Evolutionary conservation across 257 asterid species (phyloP).

Genomic region (Rubia yunnanensis): DNA sequence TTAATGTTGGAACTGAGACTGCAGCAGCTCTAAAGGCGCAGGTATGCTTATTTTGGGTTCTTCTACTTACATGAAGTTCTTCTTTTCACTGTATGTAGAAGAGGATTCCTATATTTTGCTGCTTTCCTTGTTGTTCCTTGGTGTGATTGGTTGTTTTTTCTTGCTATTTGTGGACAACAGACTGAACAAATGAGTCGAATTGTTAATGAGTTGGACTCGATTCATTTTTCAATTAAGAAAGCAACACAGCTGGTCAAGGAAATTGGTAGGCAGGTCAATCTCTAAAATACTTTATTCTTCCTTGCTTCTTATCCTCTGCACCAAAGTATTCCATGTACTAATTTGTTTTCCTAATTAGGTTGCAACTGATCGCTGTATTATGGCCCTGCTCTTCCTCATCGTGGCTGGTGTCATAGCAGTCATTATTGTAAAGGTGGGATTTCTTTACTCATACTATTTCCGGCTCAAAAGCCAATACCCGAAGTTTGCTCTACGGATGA

Average conservation of each 20-base stretch:
- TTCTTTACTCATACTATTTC: conserved; percentile 9
- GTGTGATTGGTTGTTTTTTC: conserved; percentile 14
- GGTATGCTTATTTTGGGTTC: conserved; percentile 37
- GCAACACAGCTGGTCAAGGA: conserved; percentile 97
- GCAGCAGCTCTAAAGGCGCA: conserved; percentile 97
- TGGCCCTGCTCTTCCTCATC: conserved; percentile 83
- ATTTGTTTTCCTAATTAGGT: conserved; percentile 45
- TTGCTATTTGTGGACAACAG: conserved; percentile 24
- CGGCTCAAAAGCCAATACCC: conserved; percentile 5
- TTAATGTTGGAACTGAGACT: conserved; percentile 90
- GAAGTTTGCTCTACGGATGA: neutral
- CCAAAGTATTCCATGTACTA: conserved; percentile 17
- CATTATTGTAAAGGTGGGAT: conserved; percentile 76
- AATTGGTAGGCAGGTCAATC: conserved; percentile 97
- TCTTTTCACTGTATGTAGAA: too few species aligned
- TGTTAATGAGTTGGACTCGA: conserved; percentile 91
- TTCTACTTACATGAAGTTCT: too few species aligned
- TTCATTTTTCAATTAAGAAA: conserved; percentile 90
- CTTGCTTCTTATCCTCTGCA: conserved; percentile 8
- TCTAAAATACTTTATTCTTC: conserved; percentile 33
- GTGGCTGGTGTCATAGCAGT: conserved; percentile 85
- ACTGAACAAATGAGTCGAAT: conserved; percentile 99
- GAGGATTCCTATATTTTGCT: neutral
- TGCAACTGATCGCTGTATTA: conserved; percentile 97
- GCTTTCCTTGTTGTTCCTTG: conserved; percentile 5